Evolutionary conservation across 192 early-diverging fungal genomes (phyloP).

Genomic region (Lobulomyces angularis): DNA sequence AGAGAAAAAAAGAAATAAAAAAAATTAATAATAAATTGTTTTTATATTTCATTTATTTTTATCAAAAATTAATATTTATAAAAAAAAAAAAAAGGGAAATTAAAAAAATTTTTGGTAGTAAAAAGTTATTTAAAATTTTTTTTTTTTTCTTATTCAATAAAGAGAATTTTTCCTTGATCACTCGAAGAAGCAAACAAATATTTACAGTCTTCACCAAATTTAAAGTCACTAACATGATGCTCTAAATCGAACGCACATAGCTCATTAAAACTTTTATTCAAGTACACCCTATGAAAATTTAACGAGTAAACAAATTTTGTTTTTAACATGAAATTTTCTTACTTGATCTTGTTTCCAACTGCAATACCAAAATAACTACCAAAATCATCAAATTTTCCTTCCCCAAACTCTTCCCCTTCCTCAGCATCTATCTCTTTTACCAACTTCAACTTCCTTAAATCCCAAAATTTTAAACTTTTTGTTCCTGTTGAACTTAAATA

Average conservation of each 20-base stretch:
- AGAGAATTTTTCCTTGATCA: too few species aligned
- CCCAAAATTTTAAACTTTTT: conserved; percentile 74
- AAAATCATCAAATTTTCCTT: conserved; percentile 67
- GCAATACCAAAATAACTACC: conserved; percentile 76
- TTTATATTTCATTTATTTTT: too few species aligned
- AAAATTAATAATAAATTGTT: conserved; percentile 1
- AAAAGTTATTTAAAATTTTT: neutral
- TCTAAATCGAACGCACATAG: conserved; percentile 15
- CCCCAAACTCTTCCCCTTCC: conserved; percentile 35
- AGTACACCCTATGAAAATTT: conserved; percentile 17
- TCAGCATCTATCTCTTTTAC: conserved; percentile 50
- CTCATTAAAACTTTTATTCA: conserved; percentile 30
- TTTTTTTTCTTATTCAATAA: too few species aligned
- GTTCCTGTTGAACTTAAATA: conserved; percentile 66
- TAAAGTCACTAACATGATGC: conserved; percentile 18
- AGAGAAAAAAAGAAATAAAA: conserved; percentile 11
- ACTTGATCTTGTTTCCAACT: conserved; percentile 29
- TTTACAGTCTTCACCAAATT: conserved; percentile 27
- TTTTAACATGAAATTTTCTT: neutral
- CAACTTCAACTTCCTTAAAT: conserved; percentile 74
- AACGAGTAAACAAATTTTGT: conserved; percentile 1
- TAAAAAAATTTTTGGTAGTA: too few species aligned
- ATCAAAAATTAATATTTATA: too few species aligned
- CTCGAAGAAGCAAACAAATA: too few species aligned
- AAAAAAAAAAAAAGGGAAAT: too few species aligned